Conservation (phyloP, 495 filamentous ascomycete species). For the Pseudevernia furfuracea region DNA sequence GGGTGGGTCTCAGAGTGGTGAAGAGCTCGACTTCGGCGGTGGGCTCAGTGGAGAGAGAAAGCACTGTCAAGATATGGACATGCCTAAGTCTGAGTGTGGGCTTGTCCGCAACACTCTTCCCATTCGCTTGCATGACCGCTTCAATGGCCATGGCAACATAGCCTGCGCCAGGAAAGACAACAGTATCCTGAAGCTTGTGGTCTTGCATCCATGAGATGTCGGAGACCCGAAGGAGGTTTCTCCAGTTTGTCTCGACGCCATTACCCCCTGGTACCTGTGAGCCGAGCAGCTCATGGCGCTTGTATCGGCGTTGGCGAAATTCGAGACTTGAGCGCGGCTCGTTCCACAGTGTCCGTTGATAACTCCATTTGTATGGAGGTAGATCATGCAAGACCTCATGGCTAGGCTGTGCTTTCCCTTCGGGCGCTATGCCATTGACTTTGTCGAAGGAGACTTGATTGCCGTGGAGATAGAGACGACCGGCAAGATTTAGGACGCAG, state of each 20-base stretch:
- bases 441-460: too few species aligned
- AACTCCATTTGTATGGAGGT: constrained; percentile 38
- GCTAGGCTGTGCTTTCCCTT: too few species aligned
- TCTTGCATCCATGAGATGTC: constrained; percentile 36
- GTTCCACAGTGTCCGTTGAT: constrained; percentile 30
- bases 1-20: too few species aligned
- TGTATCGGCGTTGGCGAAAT: constrained; percentile 25
- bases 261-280: constrained; percentile 27
- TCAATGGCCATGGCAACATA: constrained; percentile 56
- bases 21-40: too few species aligned
- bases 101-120: too few species aligned
- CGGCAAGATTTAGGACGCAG: too few species aligned
- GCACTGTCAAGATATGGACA: too few species aligned
- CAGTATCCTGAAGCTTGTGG: constrained; percentile 31
- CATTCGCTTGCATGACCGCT: constrained; percentile 28
- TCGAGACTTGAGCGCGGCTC: constrained; percentile 42
- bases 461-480: too few species aligned
- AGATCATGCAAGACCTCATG: too few species aligned
- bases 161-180: constrained; percentile 48
- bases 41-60: too few species aligned
- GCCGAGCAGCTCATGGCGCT: constrained; percentile 40
- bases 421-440: too few species aligned
- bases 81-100: too few species aligned
- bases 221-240: constrained; percentile 29
- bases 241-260: constrained; percentile 28